Conservation (phyloP, 2,329 filamentous ascomycete genomes). For the Curvularia hawaiiensis region DNA sequence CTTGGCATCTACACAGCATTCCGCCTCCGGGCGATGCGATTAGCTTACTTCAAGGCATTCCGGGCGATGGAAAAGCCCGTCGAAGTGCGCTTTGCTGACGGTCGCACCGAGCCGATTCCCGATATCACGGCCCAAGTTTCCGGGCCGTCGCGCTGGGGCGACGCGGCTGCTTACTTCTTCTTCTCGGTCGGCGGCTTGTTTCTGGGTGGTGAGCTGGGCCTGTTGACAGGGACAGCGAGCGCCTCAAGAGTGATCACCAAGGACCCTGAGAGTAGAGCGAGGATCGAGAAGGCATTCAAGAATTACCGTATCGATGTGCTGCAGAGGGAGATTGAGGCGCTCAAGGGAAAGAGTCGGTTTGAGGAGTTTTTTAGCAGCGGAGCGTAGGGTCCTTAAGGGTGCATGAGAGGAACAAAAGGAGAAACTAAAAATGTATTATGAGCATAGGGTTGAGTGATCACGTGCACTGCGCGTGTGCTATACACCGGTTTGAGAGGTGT, state of each 20-base stretch:
- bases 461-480: neutral
- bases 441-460: neutral
- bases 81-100: constrained; percentile 65
- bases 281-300: constrained; percentile 68
- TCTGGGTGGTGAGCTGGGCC: constrained; percentile 66
- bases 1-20: constrained; percentile 61
- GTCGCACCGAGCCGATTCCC: constrained; percentile 63
- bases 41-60: constrained; percentile 66
- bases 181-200: constrained; percentile 67
- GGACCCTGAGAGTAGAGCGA: constrained; percentile 59
- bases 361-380: constrained; percentile 35
- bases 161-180: constrained; percentile 67
- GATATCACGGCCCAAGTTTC: constrained; percentile 64
- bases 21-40: constrained; percentile 60
- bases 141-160: constrained; percentile 61
- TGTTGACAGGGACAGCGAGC: constrained; percentile 62
- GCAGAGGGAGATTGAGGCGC: constrained; percentile 60
- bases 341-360: constrained; percentile 54
- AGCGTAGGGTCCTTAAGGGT: neutral
- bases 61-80: constrained; percentile 65
- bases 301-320: constrained; percentile 68
- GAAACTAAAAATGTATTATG: neutral
- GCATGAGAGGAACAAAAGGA: neutral
- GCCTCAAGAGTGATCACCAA: constrained; percentile 59
- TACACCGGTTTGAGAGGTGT: neutral